Evolutionary conservation across 108 stramenopile genomes (phyloP).

Genomic region (Mayamaea pseudoterrestris): DNA sequence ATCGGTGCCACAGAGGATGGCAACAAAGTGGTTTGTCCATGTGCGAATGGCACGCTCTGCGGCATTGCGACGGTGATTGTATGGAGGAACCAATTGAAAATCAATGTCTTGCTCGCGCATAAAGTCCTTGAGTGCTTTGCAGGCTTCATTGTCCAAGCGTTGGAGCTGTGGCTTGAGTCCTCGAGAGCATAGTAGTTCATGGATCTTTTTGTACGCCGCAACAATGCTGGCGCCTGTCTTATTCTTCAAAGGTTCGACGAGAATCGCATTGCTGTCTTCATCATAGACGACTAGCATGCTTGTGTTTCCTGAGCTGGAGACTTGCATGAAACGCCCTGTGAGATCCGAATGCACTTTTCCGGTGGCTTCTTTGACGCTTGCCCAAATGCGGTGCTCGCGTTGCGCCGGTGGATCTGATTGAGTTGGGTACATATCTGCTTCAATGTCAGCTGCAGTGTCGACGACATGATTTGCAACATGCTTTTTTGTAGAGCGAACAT

Average conservation of each 20-base stretch:
- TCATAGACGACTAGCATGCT: conserved; percentile 13
- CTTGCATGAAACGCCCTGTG: conserved; percentile 21
- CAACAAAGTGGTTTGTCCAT: conserved; percentile 15
- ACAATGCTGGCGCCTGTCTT: not conserved
- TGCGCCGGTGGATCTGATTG: not conserved
- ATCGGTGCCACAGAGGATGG: conserved; percentile 17
- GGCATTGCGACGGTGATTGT: conserved; percentile 13
- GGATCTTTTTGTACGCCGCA: conserved; percentile 2
- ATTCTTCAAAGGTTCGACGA: conserved; percentile 11
- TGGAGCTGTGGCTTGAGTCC: conserved; percentile 15
- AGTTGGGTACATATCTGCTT: not conserved
- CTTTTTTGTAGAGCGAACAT: conserved; percentile 7
- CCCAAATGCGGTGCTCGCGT: conserved; percentile 8
- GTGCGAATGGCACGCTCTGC: conserved; percentile 20
- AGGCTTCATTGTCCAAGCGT: conserved; percentile 17
- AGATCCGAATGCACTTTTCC: conserved; percentile 14
- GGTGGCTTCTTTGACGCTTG: conserved; percentile 4
- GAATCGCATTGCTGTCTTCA: conserved; percentile 19
- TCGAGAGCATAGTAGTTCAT: not conserved
- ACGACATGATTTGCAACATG: not conserved
- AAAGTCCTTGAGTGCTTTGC: conserved; percentile 7
- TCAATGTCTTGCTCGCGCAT: conserved; percentile 5
- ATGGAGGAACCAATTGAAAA: conserved; percentile 22
- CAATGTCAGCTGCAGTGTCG: not conserved
- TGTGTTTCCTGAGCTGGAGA: conserved; percentile 14